phyloP scores from a whole-genome alignment of 257 asterid genomes.

The Solanum bulbocastanum region DNA sequence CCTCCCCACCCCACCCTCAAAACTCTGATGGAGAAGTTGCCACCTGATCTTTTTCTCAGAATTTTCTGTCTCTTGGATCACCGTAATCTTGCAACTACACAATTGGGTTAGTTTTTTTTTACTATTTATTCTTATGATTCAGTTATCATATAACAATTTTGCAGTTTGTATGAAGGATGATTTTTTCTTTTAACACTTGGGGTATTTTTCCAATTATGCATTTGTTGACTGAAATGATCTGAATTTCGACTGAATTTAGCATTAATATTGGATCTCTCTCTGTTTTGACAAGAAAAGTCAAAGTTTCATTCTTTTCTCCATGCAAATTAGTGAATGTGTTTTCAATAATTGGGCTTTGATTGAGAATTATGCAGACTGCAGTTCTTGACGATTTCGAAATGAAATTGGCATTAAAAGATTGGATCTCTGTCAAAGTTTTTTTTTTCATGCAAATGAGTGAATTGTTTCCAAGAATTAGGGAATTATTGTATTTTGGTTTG shows the following conservation, averaged over 20 bases:
- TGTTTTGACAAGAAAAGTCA: not conserved
- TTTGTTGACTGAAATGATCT: not conserved
- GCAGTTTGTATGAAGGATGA: not conserved
- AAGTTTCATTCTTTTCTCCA: not conserved
- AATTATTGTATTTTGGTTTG: not conserved
- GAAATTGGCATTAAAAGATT: not conserved
- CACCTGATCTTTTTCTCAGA: conserved; percentile 55
- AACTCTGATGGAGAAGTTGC: conserved; percentile 45
- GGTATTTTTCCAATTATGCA: not conserved
- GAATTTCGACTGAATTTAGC: not conserved
- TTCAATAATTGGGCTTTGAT: not conserved
- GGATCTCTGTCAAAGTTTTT: not conserved
- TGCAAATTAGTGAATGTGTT: not conserved
- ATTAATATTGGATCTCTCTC: not conserved
- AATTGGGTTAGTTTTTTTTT: conserved; percentile 35
- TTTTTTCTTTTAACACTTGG: not conserved
- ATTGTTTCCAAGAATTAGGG: not conserved
- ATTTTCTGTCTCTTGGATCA: conserved; percentile 60
- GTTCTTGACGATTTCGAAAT: not conserved
- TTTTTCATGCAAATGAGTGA: not conserved
- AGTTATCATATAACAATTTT: not conserved
- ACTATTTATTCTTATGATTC: not conserved
- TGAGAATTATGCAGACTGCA: not conserved
- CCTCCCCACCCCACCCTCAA: not conserved
- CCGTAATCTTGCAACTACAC: conserved; percentile 72